Evolutionary conservation across 192 early-diverging fungal species (phyloP), one percentile per base, ranked within the genome.

Genomic region (Gigaspora rosea): DNA sequence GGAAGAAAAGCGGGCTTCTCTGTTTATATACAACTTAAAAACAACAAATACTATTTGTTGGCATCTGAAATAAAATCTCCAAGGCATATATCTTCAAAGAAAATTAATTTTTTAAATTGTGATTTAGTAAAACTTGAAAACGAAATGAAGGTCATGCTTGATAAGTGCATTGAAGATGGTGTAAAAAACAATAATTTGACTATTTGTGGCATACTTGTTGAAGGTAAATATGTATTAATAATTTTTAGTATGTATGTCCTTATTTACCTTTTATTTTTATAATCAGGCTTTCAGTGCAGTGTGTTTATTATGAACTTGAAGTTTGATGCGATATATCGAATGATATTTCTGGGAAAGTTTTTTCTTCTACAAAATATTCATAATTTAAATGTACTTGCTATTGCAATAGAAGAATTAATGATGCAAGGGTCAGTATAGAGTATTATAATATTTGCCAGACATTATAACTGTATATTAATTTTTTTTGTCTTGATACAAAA

Each of bases 131-230:
- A 66, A 48, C 1, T 76, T 56, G 49, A 7, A 20, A 75, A 75
- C 50, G 73, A 75, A 54, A 77, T 77, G 52, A 77, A 77, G 27
- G 66, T 69, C 69, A 59, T 51, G 16, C 7, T 77, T 6, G 76
- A 77, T 49, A 77, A 77, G 32, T 58, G 27, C 51, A 77, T 77
- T 68, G 50, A 77, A 35, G 50, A 77, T 65, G 64, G 76, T 27
- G 18, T 77, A 47, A 35, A 72, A 57, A 58, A 20, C 35, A 57
- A 77, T 22, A 49, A 69, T 32, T 51, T 69, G 49, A 50, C 35
- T 11, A 54, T 77, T 63, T 77, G 76, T 66, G 54, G 76, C 32
- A 15, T 77, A 11, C 51, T 77, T 13, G 64, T 77, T 18, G 48
- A 77, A 77, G 76, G 52, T 56, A 77, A 66, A 49, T 54, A 50